These are phyloP conservation scores for Incumbomyces lentus DNA, from an alignment of 2,329 filamentous ascomycete genomes.

Conservation along the genomic window DNA sequence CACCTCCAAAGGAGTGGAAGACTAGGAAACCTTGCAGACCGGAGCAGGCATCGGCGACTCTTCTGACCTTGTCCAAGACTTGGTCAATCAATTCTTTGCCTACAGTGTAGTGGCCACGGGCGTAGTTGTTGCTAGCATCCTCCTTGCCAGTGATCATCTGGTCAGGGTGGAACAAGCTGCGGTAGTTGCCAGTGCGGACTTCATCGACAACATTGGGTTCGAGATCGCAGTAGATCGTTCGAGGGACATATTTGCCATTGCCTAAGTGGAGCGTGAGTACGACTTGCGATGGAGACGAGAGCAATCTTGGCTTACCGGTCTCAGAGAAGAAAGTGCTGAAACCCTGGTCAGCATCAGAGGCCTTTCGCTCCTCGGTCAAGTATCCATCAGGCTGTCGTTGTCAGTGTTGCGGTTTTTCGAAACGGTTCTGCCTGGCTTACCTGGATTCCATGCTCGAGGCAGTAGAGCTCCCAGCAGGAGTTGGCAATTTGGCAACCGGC, in stretches of 20 bases:
- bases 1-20: constrained; percentile 99
- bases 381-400: constrained; percentile 78
- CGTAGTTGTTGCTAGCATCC: constrained; percentile 99
- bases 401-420: constrained; percentile 16
- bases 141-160: constrained; percentile 99
- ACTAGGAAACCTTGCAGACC: constrained; percentile 98
- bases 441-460: constrained; percentile 98
- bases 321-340: constrained; percentile 99
- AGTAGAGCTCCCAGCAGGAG: constrained; percentile 99
- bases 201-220: constrained; percentile 99
- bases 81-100: constrained; percentile 99
- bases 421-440: constrained; percentile 45
- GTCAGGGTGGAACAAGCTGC: constrained; percentile 95
- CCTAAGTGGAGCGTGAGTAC: constrained; percentile 44
- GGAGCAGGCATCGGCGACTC: constrained; percentile 93
- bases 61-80: constrained; percentile 94
- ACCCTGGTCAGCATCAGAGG: constrained; percentile 81
- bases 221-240: constrained; percentile 98
- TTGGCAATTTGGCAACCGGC: constrained; percentile 99
- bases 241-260: constrained; percentile 96
- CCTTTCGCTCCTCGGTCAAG: constrained; percentile 96
- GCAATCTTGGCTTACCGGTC: constrained; percentile 60
- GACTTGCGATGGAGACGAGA: constrained; percentile 4
- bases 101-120: constrained; percentile 98
- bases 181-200: constrained; percentile 94